These are phyloP conservation scores for Mycena crocata DNA, from an alignment of 768 basidiomycete species.

Conservation along the genomic window DNA sequence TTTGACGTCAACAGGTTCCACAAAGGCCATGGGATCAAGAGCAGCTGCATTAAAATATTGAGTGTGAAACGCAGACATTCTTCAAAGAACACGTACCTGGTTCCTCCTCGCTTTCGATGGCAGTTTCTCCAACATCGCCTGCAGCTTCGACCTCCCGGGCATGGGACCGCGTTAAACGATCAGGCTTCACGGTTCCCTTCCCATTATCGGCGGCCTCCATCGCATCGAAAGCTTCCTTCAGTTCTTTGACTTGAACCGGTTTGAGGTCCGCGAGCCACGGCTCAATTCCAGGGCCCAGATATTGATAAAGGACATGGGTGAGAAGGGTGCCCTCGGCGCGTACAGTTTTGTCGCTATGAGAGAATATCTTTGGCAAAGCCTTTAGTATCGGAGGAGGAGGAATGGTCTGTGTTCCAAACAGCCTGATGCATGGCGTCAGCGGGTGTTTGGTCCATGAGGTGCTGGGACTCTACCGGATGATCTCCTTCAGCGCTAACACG, in stretches of 20 bases:
- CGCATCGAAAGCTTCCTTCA: slow-evolving; percentile 89
- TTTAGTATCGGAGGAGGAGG: slow-evolving; percentile 88
- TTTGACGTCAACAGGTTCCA: slow-evolving; percentile 86
- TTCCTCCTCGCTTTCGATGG: slow-evolving; percentile 54
- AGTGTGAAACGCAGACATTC: slow-evolving; percentile 16
- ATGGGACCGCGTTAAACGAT: slow-evolving; percentile 80
- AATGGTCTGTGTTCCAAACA: slow-evolving; percentile 82
- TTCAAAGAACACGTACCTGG: slow-evolving; percentile 49
- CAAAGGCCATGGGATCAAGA: slow-evolving; percentile 82
- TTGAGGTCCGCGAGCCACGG: slow-evolving; percentile 91
- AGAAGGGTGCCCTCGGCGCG: slow-evolving; percentile 90
- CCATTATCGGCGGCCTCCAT: slow-evolving; percentile 90
- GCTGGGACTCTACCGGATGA: slow-evolving; percentile 68
- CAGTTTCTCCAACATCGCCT: slow-evolving; percentile 51
- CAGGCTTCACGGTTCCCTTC: slow-evolving; percentile 83
- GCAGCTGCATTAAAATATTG: slow-evolving; percentile 55
- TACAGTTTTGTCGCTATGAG: slow-evolving; percentile 94
- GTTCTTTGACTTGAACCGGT: slow-evolving; percentile 95
- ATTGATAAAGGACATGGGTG: slow-evolving; percentile 83
- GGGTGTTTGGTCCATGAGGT: background rate
- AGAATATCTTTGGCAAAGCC: slow-evolving; percentile 90
- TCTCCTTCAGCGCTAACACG: slow-evolving; percentile 82
- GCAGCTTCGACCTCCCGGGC: slow-evolving; percentile 75
- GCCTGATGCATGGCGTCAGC: slow-evolving; percentile 53
- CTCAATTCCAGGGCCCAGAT: slow-evolving; percentile 86